Conservation (phyloP, 2,329 filamentous ascomycete genomes). For the Ophiostoma angusticollis region DNA sequence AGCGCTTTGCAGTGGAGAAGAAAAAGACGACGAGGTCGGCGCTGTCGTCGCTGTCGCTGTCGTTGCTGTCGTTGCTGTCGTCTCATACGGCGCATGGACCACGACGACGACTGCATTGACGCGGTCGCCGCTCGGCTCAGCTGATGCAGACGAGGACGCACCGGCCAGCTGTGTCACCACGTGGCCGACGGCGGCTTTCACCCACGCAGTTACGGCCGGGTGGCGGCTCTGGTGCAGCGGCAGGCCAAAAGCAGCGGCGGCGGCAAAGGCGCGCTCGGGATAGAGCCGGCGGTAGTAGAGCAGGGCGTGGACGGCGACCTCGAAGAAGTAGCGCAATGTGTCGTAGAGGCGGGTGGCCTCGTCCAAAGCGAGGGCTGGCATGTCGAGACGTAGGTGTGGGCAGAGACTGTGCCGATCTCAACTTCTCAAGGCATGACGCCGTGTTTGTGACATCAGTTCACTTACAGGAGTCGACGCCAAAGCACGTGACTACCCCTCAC, state of each 20-base stretch:
- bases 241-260: constrained; percentile 69
- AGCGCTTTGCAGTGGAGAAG: no score
- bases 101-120: constrained; percentile 11
- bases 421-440: no score
- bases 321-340: constrained; percentile 68
- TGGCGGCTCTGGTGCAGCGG: constrained; percentile 77
- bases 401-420: no score
- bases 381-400: not conserved
- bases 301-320: constrained; percentile 72
- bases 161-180: constrained; percentile 56
- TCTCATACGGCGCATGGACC: constrained; percentile 12
- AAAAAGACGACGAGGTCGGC: no score
- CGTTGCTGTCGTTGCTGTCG: not conserved
- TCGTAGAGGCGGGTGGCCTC: constrained; percentile 44
- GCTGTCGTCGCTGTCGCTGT: no score
- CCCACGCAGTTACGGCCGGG: constrained; percentile 74
- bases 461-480: constrained; percentile 7
- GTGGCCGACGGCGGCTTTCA: constrained; percentile 65
- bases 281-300: constrained; percentile 75
- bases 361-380: constrained; percentile 6
- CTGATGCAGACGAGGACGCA: constrained; percentile 19
- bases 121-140: not conserved
- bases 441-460: no score
- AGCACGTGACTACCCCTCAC: constrained; percentile 10
- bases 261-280: constrained; percentile 62